These are phyloP conservation scores for Primulina huaijiensis DNA, from an alignment of 257 asterid genomes.

Conservation along the genomic window DNA sequence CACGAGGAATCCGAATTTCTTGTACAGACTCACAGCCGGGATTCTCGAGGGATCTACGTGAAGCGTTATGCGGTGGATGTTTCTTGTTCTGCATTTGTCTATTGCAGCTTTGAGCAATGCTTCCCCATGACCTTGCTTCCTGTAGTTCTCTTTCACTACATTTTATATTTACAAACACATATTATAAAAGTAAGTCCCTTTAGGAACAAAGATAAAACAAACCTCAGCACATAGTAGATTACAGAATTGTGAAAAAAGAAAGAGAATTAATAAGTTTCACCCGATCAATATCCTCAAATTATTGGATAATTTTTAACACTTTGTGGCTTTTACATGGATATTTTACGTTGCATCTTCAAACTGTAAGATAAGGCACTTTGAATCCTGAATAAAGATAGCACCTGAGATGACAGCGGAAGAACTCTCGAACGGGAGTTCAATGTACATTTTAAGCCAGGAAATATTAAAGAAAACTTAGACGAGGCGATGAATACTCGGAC, in stretches of 20 bases:
- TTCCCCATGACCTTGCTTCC: conserved; percentile 77
- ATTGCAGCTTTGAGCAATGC: conserved; percentile 69
- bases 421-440: too few species aligned
- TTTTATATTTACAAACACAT: conserved; percentile 17
- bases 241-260: neutral
- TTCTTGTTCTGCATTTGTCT: conserved; percentile 66
- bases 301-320: neutral
- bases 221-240: neutral
- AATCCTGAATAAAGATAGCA: too few species aligned
- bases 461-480: too few species aligned
- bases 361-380: too few species aligned
- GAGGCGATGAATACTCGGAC: too few species aligned
- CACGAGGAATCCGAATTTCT: conserved; percentile 68
- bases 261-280: neutral
- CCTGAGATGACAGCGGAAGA: too few species aligned
- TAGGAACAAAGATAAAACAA: neutral
- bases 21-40: conserved; percentile 71
- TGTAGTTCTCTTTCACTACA: conserved; percentile 63
- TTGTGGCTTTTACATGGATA: too few species aligned
- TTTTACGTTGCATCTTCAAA: too few species aligned
- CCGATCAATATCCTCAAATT: neutral
- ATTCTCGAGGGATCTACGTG: conserved; percentile 81
- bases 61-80: conserved; percentile 61
- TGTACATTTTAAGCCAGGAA: too few species aligned
- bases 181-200: neutral